Percentiles rank a stretch among this genome's conserved stretches.
Conservation (phyloP, 768 basidiomycete species). For the Paxillus involutus region DNA sequence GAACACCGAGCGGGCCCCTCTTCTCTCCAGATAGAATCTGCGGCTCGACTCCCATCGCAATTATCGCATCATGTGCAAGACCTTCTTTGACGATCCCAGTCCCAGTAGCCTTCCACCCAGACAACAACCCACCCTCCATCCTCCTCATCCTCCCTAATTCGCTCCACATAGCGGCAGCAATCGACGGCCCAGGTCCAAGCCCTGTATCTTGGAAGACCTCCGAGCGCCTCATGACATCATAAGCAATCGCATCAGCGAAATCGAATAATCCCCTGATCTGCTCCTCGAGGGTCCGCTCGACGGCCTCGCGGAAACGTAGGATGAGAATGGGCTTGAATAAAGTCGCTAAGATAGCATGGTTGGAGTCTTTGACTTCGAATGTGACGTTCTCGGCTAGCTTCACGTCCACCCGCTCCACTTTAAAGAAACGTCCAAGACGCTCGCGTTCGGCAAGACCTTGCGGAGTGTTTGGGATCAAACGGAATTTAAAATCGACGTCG, state of each 20-base stretch:
- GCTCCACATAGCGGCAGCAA: constrained; percentile 67
- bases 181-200: constrained; percentile 43
- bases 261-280: constrained; percentile 54
- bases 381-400: constrained; percentile 56
- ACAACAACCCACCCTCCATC: constrained; percentile 31
- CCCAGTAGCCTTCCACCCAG: constrained; percentile 56
- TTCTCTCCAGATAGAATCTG: constrained; percentile 71
- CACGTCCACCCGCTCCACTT: constrained; percentile 55
- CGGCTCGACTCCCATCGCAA: constrained; percentile 74
- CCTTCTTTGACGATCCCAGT: constrained; percentile 63
- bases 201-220: constrained; percentile 70
- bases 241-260: constrained; percentile 54
- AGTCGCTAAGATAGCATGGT: constrained; percentile 60
- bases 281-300: constrained; percentile 57
- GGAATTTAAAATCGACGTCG: constrained; percentile 66
- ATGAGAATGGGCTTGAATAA: constrained; percentile 65
- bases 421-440: constrained; percentile 49
- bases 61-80: constrained; percentile 28
- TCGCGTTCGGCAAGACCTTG: constrained; percentile 45
- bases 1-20: constrained; percentile 61
- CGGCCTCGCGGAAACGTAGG: constrained; percentile 54
- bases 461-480: constrained; percentile 54
- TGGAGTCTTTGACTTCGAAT: constrained; percentile 56
- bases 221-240: constrained; percentile 54
- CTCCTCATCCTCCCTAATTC: constrained; percentile 61